phyloP scores from a whole-genome alignment of 345 rosid species.

The Bretschneidera sinensis region DNA sequence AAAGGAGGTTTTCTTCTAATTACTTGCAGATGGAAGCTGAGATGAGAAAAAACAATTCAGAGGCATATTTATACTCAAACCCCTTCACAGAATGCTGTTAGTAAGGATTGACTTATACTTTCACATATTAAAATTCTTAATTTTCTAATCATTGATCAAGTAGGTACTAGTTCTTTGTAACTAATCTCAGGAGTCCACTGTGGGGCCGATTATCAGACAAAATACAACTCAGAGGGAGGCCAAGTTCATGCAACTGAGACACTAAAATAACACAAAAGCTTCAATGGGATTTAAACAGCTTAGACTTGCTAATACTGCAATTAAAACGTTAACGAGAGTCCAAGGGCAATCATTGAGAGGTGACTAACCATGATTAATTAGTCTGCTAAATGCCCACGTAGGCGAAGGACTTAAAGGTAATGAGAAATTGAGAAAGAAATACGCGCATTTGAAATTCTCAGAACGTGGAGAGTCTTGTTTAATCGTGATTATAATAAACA shows the following conservation, averaged over 20 bases:
- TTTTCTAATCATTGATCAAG: constrained; percentile 27
- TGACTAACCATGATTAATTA: constrained; percentile 11
- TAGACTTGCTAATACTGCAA: constrained; percentile 16
- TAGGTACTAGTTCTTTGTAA: constrained; percentile 34
- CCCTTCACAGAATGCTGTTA: constrained; percentile 21
- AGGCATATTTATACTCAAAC: constrained; percentile 31
- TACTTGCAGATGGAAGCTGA: constrained; percentile 11
- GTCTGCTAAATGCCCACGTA: neutral
- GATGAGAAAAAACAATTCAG: constrained; percentile 20
- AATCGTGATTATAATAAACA: constrained; percentile 24
- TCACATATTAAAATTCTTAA: constrained; percentile 16
- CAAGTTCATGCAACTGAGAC: constrained; percentile 29
- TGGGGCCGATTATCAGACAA: constrained; percentile 40
- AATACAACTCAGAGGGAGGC: constrained; percentile 49
- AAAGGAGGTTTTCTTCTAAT: neutral
- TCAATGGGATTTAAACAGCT: constrained; percentile 15
- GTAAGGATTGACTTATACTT: constrained; percentile 34
- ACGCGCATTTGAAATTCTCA: constrained; percentile 20
- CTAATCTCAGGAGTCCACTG: constrained; percentile 35
- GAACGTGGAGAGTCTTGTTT: constrained; percentile 40
- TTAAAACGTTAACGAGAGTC: constrained; percentile 17
- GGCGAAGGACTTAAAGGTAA: constrained; percentile 1
- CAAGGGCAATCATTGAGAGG: neutral
- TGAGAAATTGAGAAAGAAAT: constrained; percentile 8
- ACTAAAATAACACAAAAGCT: constrained; percentile 24